Evolutionary conservation across 768 basidiomycete genomes (phyloP).

Genomic region (Podaxis pistillaris): DNA sequence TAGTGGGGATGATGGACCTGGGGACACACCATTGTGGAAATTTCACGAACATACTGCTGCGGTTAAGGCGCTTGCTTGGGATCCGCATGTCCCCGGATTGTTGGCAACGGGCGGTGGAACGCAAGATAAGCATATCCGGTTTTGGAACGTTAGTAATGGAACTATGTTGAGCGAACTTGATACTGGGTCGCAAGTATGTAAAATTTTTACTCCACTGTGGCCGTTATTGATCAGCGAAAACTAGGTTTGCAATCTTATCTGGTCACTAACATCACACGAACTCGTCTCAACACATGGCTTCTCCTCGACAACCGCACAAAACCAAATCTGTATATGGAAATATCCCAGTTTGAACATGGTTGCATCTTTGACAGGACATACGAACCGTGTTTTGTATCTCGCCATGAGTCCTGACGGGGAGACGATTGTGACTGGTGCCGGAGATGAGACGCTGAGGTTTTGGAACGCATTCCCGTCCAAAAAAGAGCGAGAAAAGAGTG

Average conservation of each 20-base stretch:
- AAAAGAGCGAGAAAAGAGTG: conserved; percentile 39
- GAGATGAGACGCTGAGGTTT: conserved; percentile 94
- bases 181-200: conserved; percentile 89
- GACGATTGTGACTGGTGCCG: conserved; percentile 97
- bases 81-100: conserved; percentile 88
- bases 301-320: conserved; percentile 89
- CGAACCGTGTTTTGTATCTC: conserved; percentile 93
- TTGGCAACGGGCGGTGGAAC: conserved; percentile 96
- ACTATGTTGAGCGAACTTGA: conserved; percentile 84
- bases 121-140: conserved; percentile 97
- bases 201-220: conserved; percentile 10
- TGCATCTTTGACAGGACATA: conserved; percentile 91
- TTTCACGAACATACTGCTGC: conserved; percentile 97
- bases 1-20: conserved; percentile 25
- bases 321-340: conserved; percentile 95
- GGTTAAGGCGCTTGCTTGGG: conserved; percentile 98
- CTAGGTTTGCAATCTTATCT: conserved; percentile 95
- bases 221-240: conserved; percentile 12
- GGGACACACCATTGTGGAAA: conserved; percentile 80
- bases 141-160: conserved; percentile 93
- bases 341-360: conserved; percentile 95
- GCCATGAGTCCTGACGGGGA: conserved; percentile 97
- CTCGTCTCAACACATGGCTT: conserved; percentile 98
- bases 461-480: conserved; percentile 94
- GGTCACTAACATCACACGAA: conserved; percentile 94